Evolutionary conservation across 345 rosid genomes (phyloP), one percentile per base, ranked within the genome.

Genomic region (Cardamine resedifolia): DNA sequence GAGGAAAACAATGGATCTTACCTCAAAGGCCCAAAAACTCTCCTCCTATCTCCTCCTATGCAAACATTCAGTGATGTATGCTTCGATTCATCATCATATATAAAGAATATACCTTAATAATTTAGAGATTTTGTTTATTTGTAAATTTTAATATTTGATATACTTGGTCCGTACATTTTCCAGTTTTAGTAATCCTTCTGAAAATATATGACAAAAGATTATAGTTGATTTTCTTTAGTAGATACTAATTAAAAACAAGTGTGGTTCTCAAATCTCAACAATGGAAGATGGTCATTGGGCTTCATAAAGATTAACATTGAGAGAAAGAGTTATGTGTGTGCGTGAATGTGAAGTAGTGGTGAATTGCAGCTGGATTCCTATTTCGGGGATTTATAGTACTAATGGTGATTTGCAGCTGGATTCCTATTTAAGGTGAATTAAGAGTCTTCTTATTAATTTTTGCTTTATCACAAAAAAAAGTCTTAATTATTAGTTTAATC

Each of bases 361-460:
- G 73, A 70, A 18, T 55, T 75, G 79, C 79, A 61, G 79, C 79
- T 75, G 74, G 26, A 61, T 68, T 63, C 78, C 73, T 60, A 43
- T 11, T 50, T 60, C 7, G 5, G 23, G 44, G 7, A 18, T 21
- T 61, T 26, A n/a, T n/a, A 41, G 15, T 18, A 52, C 21, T 51
- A 26, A 33, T 18, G 44, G 69, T 72, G 76, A 9, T n/a, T 63
- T 72, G 69, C 76, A 72, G 76, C 76, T 72, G 70, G 62, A 52
- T 43, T 72, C 76, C 70, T 50, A 63, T 43, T 57, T 41, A 41
- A 2, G 9, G 6, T 58, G 19, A 15, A 33, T 18, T 55, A 27
- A 31, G 43, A 34, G 7, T 57, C 26, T 47, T 10, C 21, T 57
- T 33, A 30, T 10, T 30, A 15, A 15, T 28, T 9, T 51, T 56